Percentiles rank a stretch among this genome's conserved stretches.
Evolutionary conservation across 2,329 filamentous ascomycete species (phyloP).

Genomic region (Pestalotiopsis sp.): DNA sequence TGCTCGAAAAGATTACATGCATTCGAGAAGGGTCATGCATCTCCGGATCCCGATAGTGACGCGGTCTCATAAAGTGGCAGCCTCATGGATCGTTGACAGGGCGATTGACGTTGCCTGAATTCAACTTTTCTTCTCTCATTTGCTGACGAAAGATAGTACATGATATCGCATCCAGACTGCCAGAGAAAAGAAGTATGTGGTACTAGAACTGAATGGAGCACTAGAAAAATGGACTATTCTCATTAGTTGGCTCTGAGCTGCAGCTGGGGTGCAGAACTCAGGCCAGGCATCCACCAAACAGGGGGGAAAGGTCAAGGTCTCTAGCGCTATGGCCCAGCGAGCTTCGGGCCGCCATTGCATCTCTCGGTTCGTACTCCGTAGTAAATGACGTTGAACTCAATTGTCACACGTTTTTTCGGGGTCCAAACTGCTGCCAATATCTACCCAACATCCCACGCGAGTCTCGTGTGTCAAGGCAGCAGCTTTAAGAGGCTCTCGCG

Average conservation of each 20-base stretch:
- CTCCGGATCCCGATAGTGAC: not conserved
- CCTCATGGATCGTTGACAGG: no score
- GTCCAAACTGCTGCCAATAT: not conserved
- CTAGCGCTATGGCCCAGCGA: not conserved
- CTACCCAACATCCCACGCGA: not conserved
- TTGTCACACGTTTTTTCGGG: not conserved
- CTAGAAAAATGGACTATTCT: no score
- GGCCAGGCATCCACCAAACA: not conserved
- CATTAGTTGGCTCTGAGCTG: not conserved
- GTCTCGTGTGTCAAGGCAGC: not conserved
- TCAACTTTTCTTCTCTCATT: no score
- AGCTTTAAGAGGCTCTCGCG: not conserved
- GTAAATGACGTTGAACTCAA: constrained; percentile 2
- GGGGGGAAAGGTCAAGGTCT: not conserved
- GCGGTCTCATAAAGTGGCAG: not conserved
- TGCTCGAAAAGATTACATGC: not conserved
- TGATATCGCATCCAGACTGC: no score
- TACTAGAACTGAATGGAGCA: no score
- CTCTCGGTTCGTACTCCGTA: not conserved
- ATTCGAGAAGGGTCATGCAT: not conserved
- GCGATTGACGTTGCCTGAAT: no score
- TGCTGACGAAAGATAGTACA: no score
- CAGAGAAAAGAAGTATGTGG: no score
- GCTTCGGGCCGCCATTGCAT: not conserved
- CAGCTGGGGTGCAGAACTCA: not conserved